Conservation (phyloP, 2,329 filamentous ascomycete species). For the Hypoxylon sp. region DNA sequence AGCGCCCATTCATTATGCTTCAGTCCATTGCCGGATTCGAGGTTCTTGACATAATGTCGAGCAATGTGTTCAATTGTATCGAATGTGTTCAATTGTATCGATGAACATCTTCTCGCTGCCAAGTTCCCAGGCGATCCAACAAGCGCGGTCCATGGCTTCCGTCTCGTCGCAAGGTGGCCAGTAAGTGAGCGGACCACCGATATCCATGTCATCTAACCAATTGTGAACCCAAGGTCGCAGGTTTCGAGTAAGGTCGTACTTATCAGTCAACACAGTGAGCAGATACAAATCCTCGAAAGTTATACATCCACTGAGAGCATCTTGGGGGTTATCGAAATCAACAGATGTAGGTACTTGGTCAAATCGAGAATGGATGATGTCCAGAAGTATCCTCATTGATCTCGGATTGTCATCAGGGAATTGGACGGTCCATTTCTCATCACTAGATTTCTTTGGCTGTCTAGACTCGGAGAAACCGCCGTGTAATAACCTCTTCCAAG, state of each 20-base stretch:
- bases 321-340: not conserved
- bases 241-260: slow-evolving; percentile 45
- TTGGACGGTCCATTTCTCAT: slow-evolving; percentile 41
- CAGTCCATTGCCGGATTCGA: no score
- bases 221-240: slow-evolving; percentile 42
- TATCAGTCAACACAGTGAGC: slow-evolving; percentile 44
- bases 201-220: slow-evolving; percentile 26
- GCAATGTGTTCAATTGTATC: no score
- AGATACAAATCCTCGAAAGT: slow-evolving; percentile 34
- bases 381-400: slow-evolving; percentile 48
- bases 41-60: no score
- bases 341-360: slow-evolving; percentile 39
- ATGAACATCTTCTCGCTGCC: slow-evolving; percentile 11
- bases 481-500: slow-evolving; percentile 44
- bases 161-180: no score
- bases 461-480: slow-evolving; percentile 44
- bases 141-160: not conserved
- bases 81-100: not conserved
- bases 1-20: no score
- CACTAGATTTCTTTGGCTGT: slow-evolving; percentile 7
- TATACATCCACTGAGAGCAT: not conserved
- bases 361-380: slow-evolving; percentile 50
- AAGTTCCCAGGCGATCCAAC: slow-evolving; percentile 39
- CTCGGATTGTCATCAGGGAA: slow-evolving; percentile 51
- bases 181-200: not conserved